Conservation (phyloP, 2,329 filamentous ascomycete species). For the Byssoonygena ceratinophila region DNA sequence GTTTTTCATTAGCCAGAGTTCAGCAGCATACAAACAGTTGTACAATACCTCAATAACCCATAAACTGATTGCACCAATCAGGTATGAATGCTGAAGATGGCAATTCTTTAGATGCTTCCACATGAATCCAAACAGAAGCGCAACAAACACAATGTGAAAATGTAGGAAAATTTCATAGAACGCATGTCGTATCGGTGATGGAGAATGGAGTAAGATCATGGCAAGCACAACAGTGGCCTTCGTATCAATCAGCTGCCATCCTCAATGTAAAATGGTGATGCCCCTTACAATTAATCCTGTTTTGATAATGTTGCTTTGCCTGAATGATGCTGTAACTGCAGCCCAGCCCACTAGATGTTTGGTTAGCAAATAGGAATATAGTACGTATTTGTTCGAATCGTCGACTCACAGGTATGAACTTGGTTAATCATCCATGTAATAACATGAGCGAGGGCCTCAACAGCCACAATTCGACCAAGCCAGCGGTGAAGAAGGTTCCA, state of each 20-base stretch:
- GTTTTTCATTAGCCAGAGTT: slow-evolving; percentile 12
- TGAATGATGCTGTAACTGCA: slow-evolving; percentile 24
- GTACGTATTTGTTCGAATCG: slow-evolving; percentile 48
- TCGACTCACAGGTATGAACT: slow-evolving; percentile 34
- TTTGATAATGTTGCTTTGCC: slow-evolving; percentile 28
- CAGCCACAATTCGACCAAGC: slow-evolving; percentile 59
- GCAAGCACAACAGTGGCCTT: slow-evolving; percentile 46
- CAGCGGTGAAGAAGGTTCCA: slow-evolving; percentile 58
- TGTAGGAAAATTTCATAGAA: slow-evolving; percentile 97
- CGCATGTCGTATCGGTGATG: slow-evolving; percentile 76
- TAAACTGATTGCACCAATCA: slow-evolving; percentile 61
- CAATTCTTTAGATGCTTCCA: slow-evolving; percentile 67
- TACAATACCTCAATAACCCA: slow-evolving; percentile 57
- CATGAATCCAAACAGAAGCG: slow-evolving; percentile 57
- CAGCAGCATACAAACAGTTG: neutral
- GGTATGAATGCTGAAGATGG: slow-evolving; percentile 58
- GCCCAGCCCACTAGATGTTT: slow-evolving; percentile 28
- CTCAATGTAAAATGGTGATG: slow-evolving; percentile 24
- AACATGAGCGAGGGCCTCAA: slow-evolving; percentile 61
- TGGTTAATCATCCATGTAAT: slow-evolving; percentile 64
- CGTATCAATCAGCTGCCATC: slow-evolving; percentile 14
- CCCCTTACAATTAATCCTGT: slow-evolving; percentile 38
- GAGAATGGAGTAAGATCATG: slow-evolving; percentile 57
- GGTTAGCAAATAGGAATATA: neutral
- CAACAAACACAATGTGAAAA: slow-evolving; percentile 65